Conservation (phyloP, 805 yeast genomes). For the Candida caryicola region DNA sequence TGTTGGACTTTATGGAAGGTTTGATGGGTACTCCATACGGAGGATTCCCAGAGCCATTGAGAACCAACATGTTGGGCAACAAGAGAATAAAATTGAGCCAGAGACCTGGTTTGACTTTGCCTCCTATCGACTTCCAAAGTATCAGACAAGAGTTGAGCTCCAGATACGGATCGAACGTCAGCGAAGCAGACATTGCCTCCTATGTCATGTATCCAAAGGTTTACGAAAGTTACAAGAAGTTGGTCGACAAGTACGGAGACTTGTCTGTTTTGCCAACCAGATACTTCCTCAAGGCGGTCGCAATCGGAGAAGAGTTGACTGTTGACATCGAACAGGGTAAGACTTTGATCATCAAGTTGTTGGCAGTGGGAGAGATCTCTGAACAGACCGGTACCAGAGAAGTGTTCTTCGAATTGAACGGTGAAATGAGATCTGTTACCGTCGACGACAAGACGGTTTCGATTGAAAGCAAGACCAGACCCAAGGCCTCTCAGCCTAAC, state of each 20-base stretch:
- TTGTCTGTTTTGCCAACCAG: slow-evolving; percentile 91
- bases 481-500: slow-evolving; percentile 89
- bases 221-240: slow-evolving; percentile 79
- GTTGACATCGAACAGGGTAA: slow-evolving; percentile 95
- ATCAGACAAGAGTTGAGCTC: slow-evolving; percentile 71
- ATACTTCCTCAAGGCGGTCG: slow-evolving; percentile 83
- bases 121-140: slow-evolving; percentile 74
- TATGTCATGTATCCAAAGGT: slow-evolving; percentile 98
- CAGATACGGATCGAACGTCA: slow-evolving; percentile 70
- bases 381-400: slow-evolving; percentile 87
- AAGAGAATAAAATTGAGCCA: slow-evolving; percentile 85
- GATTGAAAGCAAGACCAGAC: slow-evolving; percentile 79
- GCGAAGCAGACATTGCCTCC: slow-evolving; percentile 89
- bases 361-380: slow-evolving; percentile 89
- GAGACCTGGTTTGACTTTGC: slow-evolving; percentile 90
- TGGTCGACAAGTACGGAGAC: slow-evolving; percentile 80
- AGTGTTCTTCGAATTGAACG: slow-evolving; percentile 96
- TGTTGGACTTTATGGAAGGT: slow-evolving; percentile 97
- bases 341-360: slow-evolving; percentile 81
- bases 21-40: slow-evolving; percentile 99
- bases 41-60: slow-evolving; percentile 99
- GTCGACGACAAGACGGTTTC: slow-evolving; percentile 86
- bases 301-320: slow-evolving; percentile 80
- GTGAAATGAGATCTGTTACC: slow-evolving; percentile 95
- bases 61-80: slow-evolving; percentile 85